Evolutionary conservation across 768 basidiomycete genomes (phyloP).

Genomic region (Boletus rubropictus): DNA sequence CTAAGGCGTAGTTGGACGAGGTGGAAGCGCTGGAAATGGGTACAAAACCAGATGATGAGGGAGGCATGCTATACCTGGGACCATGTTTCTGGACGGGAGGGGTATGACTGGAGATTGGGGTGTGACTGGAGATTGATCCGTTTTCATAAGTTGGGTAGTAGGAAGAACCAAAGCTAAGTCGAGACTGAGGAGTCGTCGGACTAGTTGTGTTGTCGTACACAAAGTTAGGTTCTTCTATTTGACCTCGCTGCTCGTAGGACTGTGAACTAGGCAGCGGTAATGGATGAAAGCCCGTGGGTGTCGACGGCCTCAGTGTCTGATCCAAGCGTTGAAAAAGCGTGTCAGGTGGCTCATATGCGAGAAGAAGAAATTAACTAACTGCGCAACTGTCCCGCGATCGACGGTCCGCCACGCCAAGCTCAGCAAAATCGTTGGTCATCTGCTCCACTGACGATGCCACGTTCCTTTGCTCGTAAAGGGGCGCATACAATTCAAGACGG

Average conservation of each 20-base stretch:
- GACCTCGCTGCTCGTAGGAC: conserved; percentile 35
- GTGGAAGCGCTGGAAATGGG: conserved; percentile 40
- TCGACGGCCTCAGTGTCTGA: conserved; percentile 35
- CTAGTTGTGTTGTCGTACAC: conserved; percentile 37
- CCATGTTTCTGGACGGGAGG: conserved; percentile 38
- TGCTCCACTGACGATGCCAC: conserved; percentile 42
- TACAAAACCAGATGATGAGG: conserved; percentile 63
- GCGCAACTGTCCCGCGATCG: conserved; percentile 54
- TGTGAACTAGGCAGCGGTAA: conserved; percentile 32
- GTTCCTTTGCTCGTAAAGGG: conserved; percentile 61
- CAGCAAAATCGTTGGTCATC: conserved; percentile 59
- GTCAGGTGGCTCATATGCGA: conserved; percentile 10
- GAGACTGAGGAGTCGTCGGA: conserved; percentile 34
- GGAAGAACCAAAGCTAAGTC: conserved; percentile 28
- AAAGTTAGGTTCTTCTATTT: conserved; percentile 30
- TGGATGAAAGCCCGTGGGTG: conserved; percentile 30
- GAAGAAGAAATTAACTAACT: conserved; percentile 35
- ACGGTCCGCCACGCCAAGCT: conserved; percentile 50
- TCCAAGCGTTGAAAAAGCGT: conserved; percentile 28
- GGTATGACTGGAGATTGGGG: conserved; percentile 26
- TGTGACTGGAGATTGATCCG: conserved; percentile 23
- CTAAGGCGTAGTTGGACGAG: conserved; percentile 33
- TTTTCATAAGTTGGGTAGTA: conserved; percentile 48
- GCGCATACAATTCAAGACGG: conserved; percentile 63
- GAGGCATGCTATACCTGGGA: conserved; percentile 62